phyloP scores from a whole-genome alignment of 2,329 filamentous ascomycete genomes.

The Fusarium sp. region DNA sequence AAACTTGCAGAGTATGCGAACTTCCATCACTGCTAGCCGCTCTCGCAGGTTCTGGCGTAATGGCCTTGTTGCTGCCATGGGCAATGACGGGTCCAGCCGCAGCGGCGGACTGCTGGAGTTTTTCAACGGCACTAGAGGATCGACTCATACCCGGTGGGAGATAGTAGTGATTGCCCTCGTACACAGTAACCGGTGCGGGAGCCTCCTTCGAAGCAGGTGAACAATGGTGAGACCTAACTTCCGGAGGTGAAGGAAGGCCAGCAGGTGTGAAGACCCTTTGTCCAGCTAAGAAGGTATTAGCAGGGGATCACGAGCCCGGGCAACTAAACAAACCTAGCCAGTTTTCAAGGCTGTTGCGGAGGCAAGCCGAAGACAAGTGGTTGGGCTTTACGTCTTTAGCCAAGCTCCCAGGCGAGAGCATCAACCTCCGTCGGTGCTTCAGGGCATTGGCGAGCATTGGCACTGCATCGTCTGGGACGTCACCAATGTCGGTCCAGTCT shows the following conservation, averaged over 20 bases:
- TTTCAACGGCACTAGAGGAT: constrained; percentile 40
- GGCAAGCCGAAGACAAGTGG: constrained; percentile 45
- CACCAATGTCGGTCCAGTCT: constrained; percentile 47
- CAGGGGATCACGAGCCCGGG: background rate
- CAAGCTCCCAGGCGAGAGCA: constrained; percentile 34
- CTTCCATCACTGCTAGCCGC: background rate
- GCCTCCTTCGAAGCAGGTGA: constrained; percentile 35
- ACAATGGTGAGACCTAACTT: constrained; percentile 30
- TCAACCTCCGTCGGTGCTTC: constrained; percentile 45
- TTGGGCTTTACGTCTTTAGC: constrained; percentile 29
- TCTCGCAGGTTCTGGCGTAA: background rate
- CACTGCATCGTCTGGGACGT: constrained; percentile 46
- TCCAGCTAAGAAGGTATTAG: constrained; percentile 44
- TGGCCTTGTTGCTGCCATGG: constrained; percentile 18
- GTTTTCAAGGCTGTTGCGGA: constrained; percentile 46
- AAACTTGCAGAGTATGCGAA: background rate
- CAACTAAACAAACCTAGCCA: constrained; percentile 51
- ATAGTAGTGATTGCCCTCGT: constrained; percentile 45
- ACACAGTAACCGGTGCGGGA: constrained; percentile 28
- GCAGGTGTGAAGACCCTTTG: constrained; percentile 42
- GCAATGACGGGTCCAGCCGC: constrained; percentile 38
- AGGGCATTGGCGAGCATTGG: constrained; percentile 49
- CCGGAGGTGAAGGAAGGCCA: constrained; percentile 47
- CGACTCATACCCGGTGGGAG: constrained; percentile 9
- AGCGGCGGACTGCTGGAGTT: constrained; percentile 45